Evolutionary conservation across 2,329 filamentous ascomycete species (phyloP), one percentile per base, ranked within the genome.

Genomic region (Emmonsia crescens): DNA sequence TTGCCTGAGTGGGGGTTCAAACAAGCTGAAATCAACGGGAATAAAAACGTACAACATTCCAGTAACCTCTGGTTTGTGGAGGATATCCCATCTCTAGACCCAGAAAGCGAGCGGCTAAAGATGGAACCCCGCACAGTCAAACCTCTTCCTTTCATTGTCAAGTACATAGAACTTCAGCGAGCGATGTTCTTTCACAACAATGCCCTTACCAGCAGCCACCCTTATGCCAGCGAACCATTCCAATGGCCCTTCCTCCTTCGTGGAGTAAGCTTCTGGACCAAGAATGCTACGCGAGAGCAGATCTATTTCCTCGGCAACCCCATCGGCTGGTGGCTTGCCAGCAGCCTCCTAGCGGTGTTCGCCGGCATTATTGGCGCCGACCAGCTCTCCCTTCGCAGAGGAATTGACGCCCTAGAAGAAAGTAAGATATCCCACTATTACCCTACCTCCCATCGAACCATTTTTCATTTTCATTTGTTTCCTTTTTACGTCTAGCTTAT

Each of bases 131-230:
- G 86, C 69, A 83, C 93, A 77, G 83, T 93, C 72, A 96, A 95
- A 81, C 81, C 81, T 24, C 75, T 97, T 71, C 87, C 92, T 21
- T 99, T 99, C 83, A 78, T 96, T 67, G 85, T 84, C 71, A 99
- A 99, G 80, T 99, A 93, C 82, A 85, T 96, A 66, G 94, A 99
- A 80, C 83, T 99, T 62, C 94, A 99, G 78, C 86, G 93, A 57
- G 91, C 92, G 69, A 99, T 99, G 92, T 99, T 99, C 83, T 93
- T 89, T 83, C 94, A 99, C 82, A 99, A 99, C 83, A 97, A 92
- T 76, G 93, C 95, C 70, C 80, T 99, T 72, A 99, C 94, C 52
- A 95, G 91, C 79, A 96, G 90, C 73, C 94, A 99, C 75, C 94
- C 94, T 1, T 99, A 99, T 75, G 85, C 94, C 49, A 96, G 91